A percentile compares a stretch with the other conserved stretches of the same genome.
phyloP scores from a whole-genome alignment of 73 alveolate genomes.

The Uronychia binucleata region DNA sequence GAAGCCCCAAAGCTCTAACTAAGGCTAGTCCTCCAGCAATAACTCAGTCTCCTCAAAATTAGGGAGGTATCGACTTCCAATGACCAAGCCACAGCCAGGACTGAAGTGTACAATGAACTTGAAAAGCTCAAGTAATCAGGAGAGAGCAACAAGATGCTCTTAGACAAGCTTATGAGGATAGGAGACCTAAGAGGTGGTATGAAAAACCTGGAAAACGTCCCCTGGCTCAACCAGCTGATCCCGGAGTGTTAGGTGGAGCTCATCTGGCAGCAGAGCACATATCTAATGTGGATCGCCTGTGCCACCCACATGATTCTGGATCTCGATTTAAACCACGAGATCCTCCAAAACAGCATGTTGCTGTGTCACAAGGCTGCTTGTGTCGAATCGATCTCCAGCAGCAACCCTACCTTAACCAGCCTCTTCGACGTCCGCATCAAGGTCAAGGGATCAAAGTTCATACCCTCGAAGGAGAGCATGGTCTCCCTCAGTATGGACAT shows the following conservation, averaged over 20 bases:
- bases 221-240: neutral
- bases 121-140: no score
- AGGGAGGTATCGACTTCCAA: neutral
- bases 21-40: neutral
- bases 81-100: neutral
- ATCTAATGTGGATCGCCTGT: neutral
- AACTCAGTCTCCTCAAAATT: neutral
- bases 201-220: neutral
- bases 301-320: neutral
- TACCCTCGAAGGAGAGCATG: no score
- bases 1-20: neutral
- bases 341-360: neutral
- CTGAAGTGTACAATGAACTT: neutral
- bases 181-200: neutral
- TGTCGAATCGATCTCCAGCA: neutral
- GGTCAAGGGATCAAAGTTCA: no score
- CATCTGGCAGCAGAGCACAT: neutral
- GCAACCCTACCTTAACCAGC: neutral
- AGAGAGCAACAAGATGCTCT: neutral
- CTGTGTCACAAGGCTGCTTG: neutral
- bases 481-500: no score
- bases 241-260: neutral
- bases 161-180: neutral
- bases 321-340: neutral
- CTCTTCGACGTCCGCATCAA: neutral